phyloP scores from a whole-genome alignment of 2,329 filamentous ascomycete genomes.

The Aureobasidium namibiae region DNA sequence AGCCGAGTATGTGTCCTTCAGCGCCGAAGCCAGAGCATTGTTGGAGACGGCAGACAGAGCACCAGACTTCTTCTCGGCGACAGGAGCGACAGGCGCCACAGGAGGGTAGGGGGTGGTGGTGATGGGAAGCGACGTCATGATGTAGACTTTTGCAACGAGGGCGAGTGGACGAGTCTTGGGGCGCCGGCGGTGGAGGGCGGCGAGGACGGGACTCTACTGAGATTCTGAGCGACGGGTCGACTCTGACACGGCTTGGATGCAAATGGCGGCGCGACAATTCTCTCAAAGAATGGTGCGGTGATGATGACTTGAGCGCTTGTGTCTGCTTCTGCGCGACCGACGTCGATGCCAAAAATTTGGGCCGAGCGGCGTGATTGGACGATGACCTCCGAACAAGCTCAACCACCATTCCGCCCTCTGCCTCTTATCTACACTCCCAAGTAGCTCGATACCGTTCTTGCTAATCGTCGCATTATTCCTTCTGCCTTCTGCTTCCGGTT shows the following conservation, averaged over 20 bases:
- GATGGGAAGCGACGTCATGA: conserved; percentile 15
- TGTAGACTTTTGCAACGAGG: conserved; percentile 10
- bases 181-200: neutral
- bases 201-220: neutral
- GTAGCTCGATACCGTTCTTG: neutral
- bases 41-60: conserved; percentile 59
- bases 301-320: conserved; percentile 1
- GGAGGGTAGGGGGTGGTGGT: conserved; percentile 1
- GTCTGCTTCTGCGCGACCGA: conserved; percentile 9
- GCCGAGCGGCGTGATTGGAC: conserved; percentile 12
- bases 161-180: neutral
- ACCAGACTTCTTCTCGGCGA: conserved; percentile 12
- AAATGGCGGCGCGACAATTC: conserved; percentile 2
- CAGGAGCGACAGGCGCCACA: conserved; percentile 1
- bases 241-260: neutral
- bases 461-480: neutral
- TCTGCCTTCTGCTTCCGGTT: neutral
- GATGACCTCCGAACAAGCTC: neutral
- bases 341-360: conserved; percentile 14
- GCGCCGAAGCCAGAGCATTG: conserved; percentile 58
- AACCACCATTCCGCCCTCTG: neutral
- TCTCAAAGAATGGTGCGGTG: conserved; percentile 6
- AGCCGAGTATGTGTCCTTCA: conserved; percentile 61
- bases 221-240: neutral
- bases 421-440: neutral